phyloP scores from a whole-genome alignment of 805 yeast species.

The Schizosaccharomyces octosporus region DNA sequence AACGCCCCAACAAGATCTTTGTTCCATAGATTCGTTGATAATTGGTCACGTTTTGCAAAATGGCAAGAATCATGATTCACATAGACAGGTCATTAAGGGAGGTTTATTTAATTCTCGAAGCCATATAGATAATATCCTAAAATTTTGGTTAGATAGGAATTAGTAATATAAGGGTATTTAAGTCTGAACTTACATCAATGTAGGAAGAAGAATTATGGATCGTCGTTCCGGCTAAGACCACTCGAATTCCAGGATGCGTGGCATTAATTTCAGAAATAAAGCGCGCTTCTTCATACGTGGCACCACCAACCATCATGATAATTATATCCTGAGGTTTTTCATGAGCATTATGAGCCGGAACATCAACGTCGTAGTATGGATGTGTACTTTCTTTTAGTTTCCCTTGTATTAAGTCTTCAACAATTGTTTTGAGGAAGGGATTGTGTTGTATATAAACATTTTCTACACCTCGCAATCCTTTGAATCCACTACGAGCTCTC shows the following conservation, averaged over 20 bases:
- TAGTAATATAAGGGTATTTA: background rate
- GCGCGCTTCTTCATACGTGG: conserved; percentile 78
- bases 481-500: conserved; percentile 20
- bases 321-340: conserved; percentile 17
- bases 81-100: background rate
- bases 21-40: background rate
- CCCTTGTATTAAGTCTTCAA: conserved; percentile 20
- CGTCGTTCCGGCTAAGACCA: conserved; percentile 64
- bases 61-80: background rate
- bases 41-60: background rate
- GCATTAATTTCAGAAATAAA: conserved; percentile 23
- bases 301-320: conserved; percentile 48
- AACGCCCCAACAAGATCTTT: background rate
- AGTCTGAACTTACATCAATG: conserved; percentile 9
- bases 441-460: conserved; percentile 70
- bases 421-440: conserved; percentile 37
- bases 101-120: background rate
- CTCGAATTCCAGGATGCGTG: conserved; percentile 26
- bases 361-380: conserved; percentile 21
- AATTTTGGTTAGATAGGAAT: background rate
- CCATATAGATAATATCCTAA: background rate
- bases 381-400: conserved; percentile 18
- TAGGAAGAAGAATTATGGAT: conserved; percentile 24
- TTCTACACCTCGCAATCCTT: conserved; percentile 22
- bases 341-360: conserved; percentile 7